These are phyloP conservation scores for Apiospora hydei DNA, from an alignment of 2,329 filamentous ascomycete species.

Conservation along the genomic window DNA sequence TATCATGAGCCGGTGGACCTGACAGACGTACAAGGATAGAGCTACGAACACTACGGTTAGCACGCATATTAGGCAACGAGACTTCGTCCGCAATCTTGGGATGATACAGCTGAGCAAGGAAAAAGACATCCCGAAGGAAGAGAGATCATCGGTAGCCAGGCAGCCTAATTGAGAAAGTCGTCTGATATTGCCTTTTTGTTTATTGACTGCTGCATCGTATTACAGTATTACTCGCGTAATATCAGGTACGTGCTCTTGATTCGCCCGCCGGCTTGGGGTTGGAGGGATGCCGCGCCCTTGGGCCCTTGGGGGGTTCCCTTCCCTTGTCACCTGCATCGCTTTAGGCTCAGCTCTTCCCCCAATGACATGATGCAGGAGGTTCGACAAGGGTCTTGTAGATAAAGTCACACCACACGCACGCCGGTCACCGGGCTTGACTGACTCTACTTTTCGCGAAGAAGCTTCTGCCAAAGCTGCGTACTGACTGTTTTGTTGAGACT, in stretches of 20 bases:
- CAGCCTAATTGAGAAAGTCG: conserved; percentile 8
- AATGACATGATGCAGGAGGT: conserved; percentile 2
- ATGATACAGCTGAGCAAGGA: not conserved
- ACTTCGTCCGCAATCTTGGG: conserved; percentile 3
- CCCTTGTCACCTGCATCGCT: not conserved
- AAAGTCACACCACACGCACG: not conserved
- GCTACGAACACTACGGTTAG: not conserved
- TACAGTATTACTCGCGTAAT: conserved; percentile 7
- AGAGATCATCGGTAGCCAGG: not conserved
- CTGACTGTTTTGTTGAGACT: not conserved
- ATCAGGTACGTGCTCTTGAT: conserved; percentile 9
- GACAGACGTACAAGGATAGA: conserved; percentile 2
- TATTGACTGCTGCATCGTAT: not conserved
- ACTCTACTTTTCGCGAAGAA: not conserved
- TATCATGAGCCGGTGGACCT: not conserved
- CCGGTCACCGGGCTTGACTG: not conserved
- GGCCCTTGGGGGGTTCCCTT: not conserved
- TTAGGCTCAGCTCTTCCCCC: not conserved
- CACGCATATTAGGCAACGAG: not conserved
- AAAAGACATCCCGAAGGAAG: not conserved
- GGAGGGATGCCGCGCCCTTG: not conserved
- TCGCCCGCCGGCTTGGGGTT: conserved; percentile 1
- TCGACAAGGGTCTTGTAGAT: conserved; percentile 12
- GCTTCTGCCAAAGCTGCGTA: not conserved
- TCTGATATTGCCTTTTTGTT: not conserved